Evolutionary conservation across 768 basidiomycete genomes (phyloP).

Genomic region (Boletus subcaerulescens): DNA sequence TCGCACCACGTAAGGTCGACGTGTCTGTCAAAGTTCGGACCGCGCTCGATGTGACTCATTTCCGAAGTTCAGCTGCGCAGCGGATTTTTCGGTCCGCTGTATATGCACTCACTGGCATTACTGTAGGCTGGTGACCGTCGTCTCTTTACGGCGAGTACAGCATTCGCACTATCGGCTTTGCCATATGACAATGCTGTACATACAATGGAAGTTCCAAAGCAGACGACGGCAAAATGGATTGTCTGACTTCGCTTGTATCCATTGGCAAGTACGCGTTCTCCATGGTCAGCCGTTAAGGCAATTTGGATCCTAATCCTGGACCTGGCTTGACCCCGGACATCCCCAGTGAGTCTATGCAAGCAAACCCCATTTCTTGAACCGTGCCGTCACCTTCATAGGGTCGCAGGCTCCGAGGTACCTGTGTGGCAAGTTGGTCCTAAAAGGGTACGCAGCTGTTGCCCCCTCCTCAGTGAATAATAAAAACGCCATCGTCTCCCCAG

Average conservation of each 20-base stretch:
- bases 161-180: not conserved
- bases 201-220: not conserved
- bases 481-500: not conserved
- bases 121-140: not conserved
- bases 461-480: not conserved
- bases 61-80: not conserved
- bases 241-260: not conserved
- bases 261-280: no score
- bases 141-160: not conserved
- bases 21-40: no score
- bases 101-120: no score
- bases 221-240: not conserved
- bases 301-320: no score
- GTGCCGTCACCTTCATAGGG: slow-evolving; percentile 24
- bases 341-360: not conserved
- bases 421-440: not conserved
- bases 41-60: no score
- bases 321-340: slow-evolving; percentile 16
- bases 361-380: not conserved
- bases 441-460: not conserved
- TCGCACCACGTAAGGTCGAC: no score
- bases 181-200: not conserved
- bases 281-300: no score
- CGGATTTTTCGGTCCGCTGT: not conserved
- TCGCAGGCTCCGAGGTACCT: slow-evolving; percentile 10